Evolutionary conservation across 2,329 filamentous ascomycete genomes (phyloP), one percentile per base, ranked within the genome.

Genomic region (Teratosphaeria gauchensis): DNA sequence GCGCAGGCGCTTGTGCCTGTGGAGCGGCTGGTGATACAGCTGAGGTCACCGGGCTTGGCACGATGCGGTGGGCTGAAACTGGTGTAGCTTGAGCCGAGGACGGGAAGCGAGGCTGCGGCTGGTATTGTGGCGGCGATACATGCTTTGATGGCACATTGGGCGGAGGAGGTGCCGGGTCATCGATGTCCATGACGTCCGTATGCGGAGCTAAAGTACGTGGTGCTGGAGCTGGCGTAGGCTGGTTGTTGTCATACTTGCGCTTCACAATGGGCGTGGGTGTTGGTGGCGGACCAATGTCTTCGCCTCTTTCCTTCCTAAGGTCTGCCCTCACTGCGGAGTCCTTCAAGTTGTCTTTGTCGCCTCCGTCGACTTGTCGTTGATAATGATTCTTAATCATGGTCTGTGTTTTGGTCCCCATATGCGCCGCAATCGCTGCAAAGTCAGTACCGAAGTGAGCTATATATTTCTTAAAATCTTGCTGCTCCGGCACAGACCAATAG

Each of bases 401-500:
- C 58, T 87, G 82, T 19, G 89, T 92, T 74, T 92, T 92, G 4
- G 88, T 90, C 55, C 87, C 86, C 87, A 94, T 91, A 66, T 90
- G 84, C 56, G 79, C 79, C 48, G 89, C 87, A 72, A 92, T 92
- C 4, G 82, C 83, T 54, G 77, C 77, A 83, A 88, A 94, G 70
- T 94, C 88, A 16, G 86, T 90, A 59, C 89, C 89, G 74, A 90
- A 92, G 57, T 89, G 82, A 55, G 79, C 81, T 53, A 94, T 78
- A 59, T 90, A 79, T 58, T 80, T 82, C 38, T 86, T 85, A 72
- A 94, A 94, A 67, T 92, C 89, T 53, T 81, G 87, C 57, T 87
- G 81, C 74, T 94, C 89, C 1, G 87, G 87, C 24, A 92, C 89
- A 67, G 89, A 92, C 89, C 89, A 94, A 72, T 94, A 94, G 72